Percentiles rank a stretch among this genome's conserved stretches.
phyloP scores from a whole-genome alignment of 2,329 filamentous ascomycete species.

The Phyllosticta citrichinensis region DNA sequence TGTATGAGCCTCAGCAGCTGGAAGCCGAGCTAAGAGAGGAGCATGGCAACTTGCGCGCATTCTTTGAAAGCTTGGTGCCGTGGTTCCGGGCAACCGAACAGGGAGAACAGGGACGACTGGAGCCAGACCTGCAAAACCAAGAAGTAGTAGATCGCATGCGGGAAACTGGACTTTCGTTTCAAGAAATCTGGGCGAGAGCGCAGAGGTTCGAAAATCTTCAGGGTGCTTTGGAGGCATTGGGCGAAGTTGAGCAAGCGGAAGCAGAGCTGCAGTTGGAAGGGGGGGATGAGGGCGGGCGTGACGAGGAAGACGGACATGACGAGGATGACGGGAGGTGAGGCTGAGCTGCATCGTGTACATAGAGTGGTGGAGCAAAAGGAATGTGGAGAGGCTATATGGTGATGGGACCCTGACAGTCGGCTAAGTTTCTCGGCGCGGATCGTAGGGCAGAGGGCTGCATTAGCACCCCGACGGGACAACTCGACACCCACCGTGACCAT shows the following conservation, averaged over 20 bases:
- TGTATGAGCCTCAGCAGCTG: neutral
- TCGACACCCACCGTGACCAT: neutral
- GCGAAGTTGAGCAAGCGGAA: neutral
- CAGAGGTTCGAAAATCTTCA: conserved; percentile 19
- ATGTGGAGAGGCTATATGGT: neutral
- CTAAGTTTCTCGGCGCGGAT: neutral
- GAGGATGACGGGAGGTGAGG: neutral
- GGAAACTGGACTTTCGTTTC: conserved; percentile 12
- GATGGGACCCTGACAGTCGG: neutral
- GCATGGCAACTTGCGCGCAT: conserved; percentile 10
- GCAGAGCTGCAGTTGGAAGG: neutral
- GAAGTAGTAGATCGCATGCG: conserved; percentile 9
- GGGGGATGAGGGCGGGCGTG: neutral
- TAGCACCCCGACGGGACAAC: neutral
- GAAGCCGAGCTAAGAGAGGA: conserved; percentile 8
- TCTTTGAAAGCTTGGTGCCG: conserved; percentile 12
- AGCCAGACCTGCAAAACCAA: conserved; percentile 10
- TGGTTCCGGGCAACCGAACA: conserved; percentile 8
- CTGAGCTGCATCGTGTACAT: neutral
- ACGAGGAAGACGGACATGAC: neutral
- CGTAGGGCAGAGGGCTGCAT: neutral
- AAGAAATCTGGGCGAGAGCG: conserved; percentile 17
- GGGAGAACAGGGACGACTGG: neutral
- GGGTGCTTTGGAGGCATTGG: conserved; percentile 13
- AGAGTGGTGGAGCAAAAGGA: neutral